Conservation (phyloP, 2,329 filamentous ascomycete species). For the Colletotrichum falcatum region DNA sequence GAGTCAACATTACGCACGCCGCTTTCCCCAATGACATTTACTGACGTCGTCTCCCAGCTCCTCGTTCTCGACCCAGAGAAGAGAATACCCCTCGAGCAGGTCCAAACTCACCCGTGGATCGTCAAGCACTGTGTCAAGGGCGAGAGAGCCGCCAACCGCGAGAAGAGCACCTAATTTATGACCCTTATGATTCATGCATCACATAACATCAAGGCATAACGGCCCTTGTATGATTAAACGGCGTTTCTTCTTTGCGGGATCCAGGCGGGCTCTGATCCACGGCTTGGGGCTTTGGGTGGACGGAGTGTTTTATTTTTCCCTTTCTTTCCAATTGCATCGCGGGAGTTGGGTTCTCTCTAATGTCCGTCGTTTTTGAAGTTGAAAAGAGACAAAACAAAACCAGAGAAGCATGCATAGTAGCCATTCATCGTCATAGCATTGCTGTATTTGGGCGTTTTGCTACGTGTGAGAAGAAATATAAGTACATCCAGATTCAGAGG, state of each 20-base stretch:
- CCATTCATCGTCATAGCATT: conserved; percentile 30
- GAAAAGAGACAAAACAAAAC: conserved; percentile 29
- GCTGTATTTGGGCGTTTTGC: conserved; percentile 7
- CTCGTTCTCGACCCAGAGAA: conserved; percentile 95
- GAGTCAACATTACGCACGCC: conserved; percentile 47
- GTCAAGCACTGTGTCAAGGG: conserved; percentile 88
- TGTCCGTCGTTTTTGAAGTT: conserved; percentile 29
- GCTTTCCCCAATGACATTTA: not conserved
- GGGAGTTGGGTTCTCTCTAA: conserved; percentile 41
- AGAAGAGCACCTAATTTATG: conserved; percentile 53
- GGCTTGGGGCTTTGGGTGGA: conserved; percentile 35
- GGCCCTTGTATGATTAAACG: conserved; percentile 42
- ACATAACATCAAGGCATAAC: conserved; percentile 40
- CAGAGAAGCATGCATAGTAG: conserved; percentile 26
- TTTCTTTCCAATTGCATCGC: conserved; percentile 46
- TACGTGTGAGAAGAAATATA: conserved; percentile 14
- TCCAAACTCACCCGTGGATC: conserved; percentile 95
- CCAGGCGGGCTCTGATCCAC: conserved; percentile 41
- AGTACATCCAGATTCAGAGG: conserved; percentile 23
- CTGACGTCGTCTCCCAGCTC: conserved; percentile 64
- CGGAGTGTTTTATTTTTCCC: not conserved
- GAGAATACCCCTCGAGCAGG: conserved; percentile 88
- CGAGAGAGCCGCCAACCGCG: conserved; percentile 64
- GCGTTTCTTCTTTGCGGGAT: conserved; percentile 41
- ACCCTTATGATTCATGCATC: conserved; percentile 41